phyloP scores from a whole-genome alignment of 176 grass and related monocot genomes.

The Ensete ventricosum region DNA sequence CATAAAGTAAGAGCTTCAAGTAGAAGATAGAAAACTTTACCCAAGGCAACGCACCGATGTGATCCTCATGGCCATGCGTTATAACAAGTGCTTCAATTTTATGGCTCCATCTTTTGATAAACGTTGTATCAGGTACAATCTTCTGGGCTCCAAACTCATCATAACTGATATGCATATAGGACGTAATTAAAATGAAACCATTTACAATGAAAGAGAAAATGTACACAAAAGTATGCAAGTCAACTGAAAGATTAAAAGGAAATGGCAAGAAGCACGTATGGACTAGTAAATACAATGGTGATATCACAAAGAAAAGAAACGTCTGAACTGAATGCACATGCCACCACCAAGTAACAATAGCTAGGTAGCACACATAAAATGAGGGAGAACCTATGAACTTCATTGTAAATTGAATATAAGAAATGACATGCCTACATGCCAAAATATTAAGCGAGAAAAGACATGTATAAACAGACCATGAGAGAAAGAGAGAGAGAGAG shows the following conservation, averaged over 20 bases:
- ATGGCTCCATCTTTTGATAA: conserved; percentile 96
- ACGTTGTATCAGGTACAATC: conserved; percentile 96
- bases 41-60: conserved; percentile 99
- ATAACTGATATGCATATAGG: conserved; percentile 32
- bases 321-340: too few relatives aligned
- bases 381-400: background rate
- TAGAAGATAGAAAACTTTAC: conserved; percentile 62
- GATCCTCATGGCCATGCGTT: conserved; percentile 97
- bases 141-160: conserved; percentile 98
- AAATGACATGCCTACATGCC: background rate
- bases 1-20: conserved; percentile 15
- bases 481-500: background rate
- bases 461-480: background rate
- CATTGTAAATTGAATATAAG: background rate
- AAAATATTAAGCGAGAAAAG: background rate
- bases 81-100: conserved; percentile 99
- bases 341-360: background rate
- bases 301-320: background rate
- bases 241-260: background rate
- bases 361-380: background rate
- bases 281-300: background rate
- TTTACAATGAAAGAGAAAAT: background rate
- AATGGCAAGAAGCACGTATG: background rate
- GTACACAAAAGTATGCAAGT: background rate
- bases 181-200: background rate